Conservation (phyloP, 352 stramenopile genomes). For the Phytophthora quininea region DNA sequence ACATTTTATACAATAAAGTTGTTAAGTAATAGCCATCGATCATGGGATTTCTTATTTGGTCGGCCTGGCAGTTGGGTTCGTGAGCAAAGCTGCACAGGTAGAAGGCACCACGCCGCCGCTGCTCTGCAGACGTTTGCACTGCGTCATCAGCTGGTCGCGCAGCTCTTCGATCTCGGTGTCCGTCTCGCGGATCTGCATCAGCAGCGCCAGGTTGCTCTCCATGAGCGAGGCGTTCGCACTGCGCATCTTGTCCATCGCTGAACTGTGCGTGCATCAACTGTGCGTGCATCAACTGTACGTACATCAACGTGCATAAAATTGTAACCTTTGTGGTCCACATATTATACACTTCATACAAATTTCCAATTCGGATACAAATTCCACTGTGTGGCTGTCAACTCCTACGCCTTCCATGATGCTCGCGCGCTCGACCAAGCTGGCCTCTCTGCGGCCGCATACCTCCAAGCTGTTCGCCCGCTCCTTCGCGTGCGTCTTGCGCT, state of each 20-base stretch:
- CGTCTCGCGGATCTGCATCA: constrained; percentile 57
- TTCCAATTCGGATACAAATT: not conserved
- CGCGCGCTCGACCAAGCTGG: constrained; percentile 34
- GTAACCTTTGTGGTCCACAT: not conserved
- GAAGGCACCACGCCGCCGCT: constrained; percentile 32
- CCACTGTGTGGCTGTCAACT: constrained; percentile 28
- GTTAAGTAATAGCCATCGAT: too few species aligned
- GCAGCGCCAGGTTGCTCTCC: constrained; percentile 54
- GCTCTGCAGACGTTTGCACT: constrained; percentile 34
- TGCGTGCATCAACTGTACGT: not conserved
- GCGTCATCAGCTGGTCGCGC: constrained; percentile 32
- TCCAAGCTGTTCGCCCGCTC: constrained; percentile 53
- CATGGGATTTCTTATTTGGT: too few species aligned
- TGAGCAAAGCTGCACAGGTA: constrained; percentile 40
- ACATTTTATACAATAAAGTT: too few species aligned
- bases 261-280: not conserved
- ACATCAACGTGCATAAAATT: not conserved
- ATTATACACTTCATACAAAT: not conserved
- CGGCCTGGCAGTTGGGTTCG: not conserved
- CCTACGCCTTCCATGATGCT: constrained; percentile 42
- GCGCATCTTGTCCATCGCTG: constrained; percentile 34
- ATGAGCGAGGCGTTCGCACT: constrained; percentile 58
- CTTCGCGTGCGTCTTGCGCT: constrained; percentile 57
- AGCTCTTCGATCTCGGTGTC: constrained; percentile 45
- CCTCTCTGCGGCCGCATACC: constrained; percentile 45